A percentile compares a stretch with the other conserved stretches of the same genome.
These are phyloP conservation scores for Cercospora zeina DNA, from an alignment of 2,329 filamentous ascomycete genomes.

Conservation along the genomic window DNA sequence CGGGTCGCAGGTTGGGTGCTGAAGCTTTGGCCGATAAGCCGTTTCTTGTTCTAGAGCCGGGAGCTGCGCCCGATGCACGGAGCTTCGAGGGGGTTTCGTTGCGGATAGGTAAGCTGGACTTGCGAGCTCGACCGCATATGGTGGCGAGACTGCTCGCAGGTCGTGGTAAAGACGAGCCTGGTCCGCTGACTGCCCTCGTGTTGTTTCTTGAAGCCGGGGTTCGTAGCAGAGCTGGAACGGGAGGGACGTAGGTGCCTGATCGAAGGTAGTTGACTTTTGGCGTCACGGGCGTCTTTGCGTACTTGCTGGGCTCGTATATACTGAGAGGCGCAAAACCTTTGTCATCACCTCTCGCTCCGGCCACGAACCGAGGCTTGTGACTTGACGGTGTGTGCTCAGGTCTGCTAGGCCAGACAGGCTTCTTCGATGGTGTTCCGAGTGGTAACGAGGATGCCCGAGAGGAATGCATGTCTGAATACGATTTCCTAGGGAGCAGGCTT, in stretches of 20 bases:
- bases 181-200: slow-evolving; percentile 19
- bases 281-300: slow-evolving; percentile 38
- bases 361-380: slow-evolving; percentile 34
- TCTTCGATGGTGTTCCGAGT: slow-evolving; percentile 20
- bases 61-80: neutral
- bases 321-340: slow-evolving; percentile 40
- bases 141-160: slow-evolving; percentile 23
- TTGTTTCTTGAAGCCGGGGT: slow-evolving; percentile 16
- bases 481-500: slow-evolving; percentile 26
- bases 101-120: slow-evolving; percentile 33
- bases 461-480: slow-evolving; percentile 24
- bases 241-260: slow-evolving; percentile 19
- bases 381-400: slow-evolving; percentile 25
- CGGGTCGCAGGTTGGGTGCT: slow-evolving; percentile 26
- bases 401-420: slow-evolving; percentile 23
- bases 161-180: slow-evolving; percentile 29
- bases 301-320: slow-evolving; percentile 39
- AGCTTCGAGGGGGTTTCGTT: slow-evolving; percentile 21
- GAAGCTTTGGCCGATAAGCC: slow-evolving; percentile 25
- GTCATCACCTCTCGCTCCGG: slow-evolving; percentile 26
- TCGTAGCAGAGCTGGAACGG: slow-evolving; percentile 20
- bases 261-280: slow-evolving; percentile 36
- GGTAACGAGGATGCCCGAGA: slow-evolving; percentile 31
- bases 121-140: slow-evolving; percentile 17
- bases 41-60: neutral